Conservation (phyloP, 345 rosid genomes). For the Hibiscus tridactylites region DNA sequence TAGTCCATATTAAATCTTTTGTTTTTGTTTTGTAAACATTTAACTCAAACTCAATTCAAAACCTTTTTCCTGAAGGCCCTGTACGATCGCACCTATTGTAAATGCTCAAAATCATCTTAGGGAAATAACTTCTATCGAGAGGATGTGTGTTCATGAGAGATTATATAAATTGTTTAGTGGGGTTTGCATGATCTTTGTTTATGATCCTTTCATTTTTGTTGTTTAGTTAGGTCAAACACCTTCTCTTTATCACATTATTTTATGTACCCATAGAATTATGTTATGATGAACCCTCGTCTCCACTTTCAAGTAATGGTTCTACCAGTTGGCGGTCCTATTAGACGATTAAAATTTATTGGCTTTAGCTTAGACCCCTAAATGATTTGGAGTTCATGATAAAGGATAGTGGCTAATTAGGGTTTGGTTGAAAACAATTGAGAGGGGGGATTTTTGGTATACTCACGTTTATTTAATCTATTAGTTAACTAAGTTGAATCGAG, state of each 20-base stretch:
- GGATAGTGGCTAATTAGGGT: conserved; percentile 11
- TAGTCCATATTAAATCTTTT: too few species aligned
- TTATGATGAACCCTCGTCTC: conserved; percentile 22
- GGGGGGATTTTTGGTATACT: too few species aligned
- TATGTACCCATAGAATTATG: neutral
- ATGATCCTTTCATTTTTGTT: conserved; percentile 6
- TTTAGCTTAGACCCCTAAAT: neutral
- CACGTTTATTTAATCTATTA: too few species aligned
- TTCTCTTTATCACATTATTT: neutral
- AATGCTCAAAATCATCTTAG: too few species aligned
- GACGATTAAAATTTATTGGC: conserved; percentile 15
- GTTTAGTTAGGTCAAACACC: conserved; percentile 9
- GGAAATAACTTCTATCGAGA: neutral
- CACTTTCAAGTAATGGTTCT: conserved; percentile 15
- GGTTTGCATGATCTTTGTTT: conserved; percentile 20
- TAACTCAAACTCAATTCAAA: too few species aligned
- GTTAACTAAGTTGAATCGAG: too few species aligned
- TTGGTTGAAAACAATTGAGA: conserved; percentile 11
- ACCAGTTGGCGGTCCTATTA: neutral
- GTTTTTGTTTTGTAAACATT: too few species aligned
- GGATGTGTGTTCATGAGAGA: neutral
- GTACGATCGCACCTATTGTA: too few species aligned
- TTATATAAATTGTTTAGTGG: conserved; percentile 8
- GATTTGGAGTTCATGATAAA: conserved; percentile 7
- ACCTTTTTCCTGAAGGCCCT: too few species aligned